Evolutionary conservation across 2,329 filamentous ascomycete species (phyloP), one percentile per base, ranked within the genome.

Genomic region (Beauveria pseudobassiana): DNA sequence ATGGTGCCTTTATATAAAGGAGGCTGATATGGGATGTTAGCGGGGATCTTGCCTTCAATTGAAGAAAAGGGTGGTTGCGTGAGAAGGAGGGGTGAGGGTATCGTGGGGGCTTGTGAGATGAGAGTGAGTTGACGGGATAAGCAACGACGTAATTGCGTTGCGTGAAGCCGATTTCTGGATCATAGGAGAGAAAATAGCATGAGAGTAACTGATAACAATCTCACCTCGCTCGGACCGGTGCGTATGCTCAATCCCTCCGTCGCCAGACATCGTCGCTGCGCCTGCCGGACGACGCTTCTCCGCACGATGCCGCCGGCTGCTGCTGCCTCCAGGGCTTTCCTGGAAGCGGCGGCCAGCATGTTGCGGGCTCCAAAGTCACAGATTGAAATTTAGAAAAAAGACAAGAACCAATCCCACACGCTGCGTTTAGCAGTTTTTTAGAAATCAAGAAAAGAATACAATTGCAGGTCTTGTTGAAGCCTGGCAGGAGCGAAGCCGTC

Each of bases 1-100:
- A 93, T 85, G 1, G 89, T 93, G 61, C 86, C 78, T 6, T 80
- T 76, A 53, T 90, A 81, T 8, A 93, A 76, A 0, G 86, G 79
- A 3, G 88, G 88, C 86, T 30, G 12, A 12, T 3, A 8, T 34
- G 16, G 12, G 9, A 26, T 3, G n/a, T 28, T 12, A 50, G n/a
- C 22, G 30, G 43, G 43, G 16, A 18, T 34, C n/a, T n/a, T 43
- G 1, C n/a, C n/a, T 4, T 34, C 12, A 34, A 34, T 34, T 34
- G 30, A 34, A 34, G 30, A 34, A 34, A 5, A 10, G 16, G 51
- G 22, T 42, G 46, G 28, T 5, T 24, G 3, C 9, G n/a, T 16
- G 22, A 24, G 58, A 22, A 22, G 43, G 57, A n/a, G 50, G 14
- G 7, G 24, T n/a, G 49, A 48, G 45, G 45, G 30, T 14, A 56